Base-by-base conservation (phyloP, 176 grass and related monocot genomes). In the Oryza meyeriana region DNA sequence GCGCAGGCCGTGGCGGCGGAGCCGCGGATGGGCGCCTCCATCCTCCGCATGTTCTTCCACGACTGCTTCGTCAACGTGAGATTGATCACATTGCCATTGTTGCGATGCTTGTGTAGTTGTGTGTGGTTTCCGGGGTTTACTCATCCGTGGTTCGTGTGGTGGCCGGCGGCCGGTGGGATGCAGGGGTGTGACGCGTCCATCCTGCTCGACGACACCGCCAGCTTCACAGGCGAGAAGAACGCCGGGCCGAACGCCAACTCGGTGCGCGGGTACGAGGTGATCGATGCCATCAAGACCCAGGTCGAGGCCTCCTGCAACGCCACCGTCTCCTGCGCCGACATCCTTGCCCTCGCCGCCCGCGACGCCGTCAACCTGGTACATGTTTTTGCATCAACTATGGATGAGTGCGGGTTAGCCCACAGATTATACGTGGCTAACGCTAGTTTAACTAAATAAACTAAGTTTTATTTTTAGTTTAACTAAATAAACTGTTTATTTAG, bases 31-130 rank as follows among this genome's bases (percentile, higher is more conserved):
- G 91, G 86, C 34, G 89, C 94, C 1, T 94, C 90, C 27, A 92
- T 97, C 39, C 85, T 97, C 48, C 87, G 94, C 44, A 47, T 97
- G 32, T 88, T 89, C 85, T 97, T 94, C 86, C 94, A 97, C 75
- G 94, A 97, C 66, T 97, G 94, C 80, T 97, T 97, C 65, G 92
- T 92, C 67, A 91, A 97, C 82, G 94, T 97, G 33, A 84, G 65
- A 24, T 18, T 22, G 16, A 33, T 8, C 12, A 13, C 8, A 18
- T 6, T 27, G 24, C 44, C 24, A 17, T 4, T 55, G 75, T 30
- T 22, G 35, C 36, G 8, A 7, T 40, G 36, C 17, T 30, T 41
- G 34, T 4, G n/a, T n/a, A n/a, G n/a, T n/a, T n/a, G n/a, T n/a
- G n/a, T 57, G 28, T 25, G 10, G 5, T 75, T 24, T 32, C 8